Base-by-base conservation (phyloP, 768 basidiomycete species). In the Leucosporidium scottii region DNA sequence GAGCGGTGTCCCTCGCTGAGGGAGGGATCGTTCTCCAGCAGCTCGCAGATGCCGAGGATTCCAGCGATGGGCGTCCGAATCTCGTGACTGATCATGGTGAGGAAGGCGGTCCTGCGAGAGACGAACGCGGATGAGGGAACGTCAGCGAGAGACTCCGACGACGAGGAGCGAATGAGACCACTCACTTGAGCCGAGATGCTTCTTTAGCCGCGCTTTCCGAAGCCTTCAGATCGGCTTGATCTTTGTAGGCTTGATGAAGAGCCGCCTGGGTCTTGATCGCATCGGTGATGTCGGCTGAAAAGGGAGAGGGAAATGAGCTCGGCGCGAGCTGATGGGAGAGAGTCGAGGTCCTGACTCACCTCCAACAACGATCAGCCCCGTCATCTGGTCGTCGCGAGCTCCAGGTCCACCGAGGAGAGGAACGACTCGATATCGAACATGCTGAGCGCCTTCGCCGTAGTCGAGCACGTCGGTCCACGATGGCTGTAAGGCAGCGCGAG, bases 41-140 rank as follows among this genome's bases (percentile, higher is more conserved):
- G 60, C 57, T 75, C 74, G 47, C 53, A 57, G 30, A 75, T 65
- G 15, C 68, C 68, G 15, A 73, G 36, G 28, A 75, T 75, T 0
- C 65, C 66, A 1, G 72, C 61, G 28, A 67, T 68, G 1, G 74
- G 73, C 10, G 73, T 72, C 1, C 74, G 49, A 21, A 72, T 67
- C 47, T 75, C 74, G 64, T 72, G 73, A 18, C 56, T 60, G 57
- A 75, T 60, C 17, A 56, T 28, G 21, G 28, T 64, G 5, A 69
- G 36, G 65, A 75, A 73, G 27, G 69, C 68, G 58, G 65, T 69
- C 28, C 66, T 67, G 48, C 25, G 47, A 4, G 53, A 23, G 34
- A 10, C 2, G 20, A 10, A 34, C 34, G 34, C 34, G 34, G 34
- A 10, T 34, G 34, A 34, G 34, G 34, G 34, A 34, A 10, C 34